These are phyloP conservation scores for Glomus cerebriforme DNA, from an alignment of 192 early-diverging fungal genomes.

Conservation along the genomic window DNA sequence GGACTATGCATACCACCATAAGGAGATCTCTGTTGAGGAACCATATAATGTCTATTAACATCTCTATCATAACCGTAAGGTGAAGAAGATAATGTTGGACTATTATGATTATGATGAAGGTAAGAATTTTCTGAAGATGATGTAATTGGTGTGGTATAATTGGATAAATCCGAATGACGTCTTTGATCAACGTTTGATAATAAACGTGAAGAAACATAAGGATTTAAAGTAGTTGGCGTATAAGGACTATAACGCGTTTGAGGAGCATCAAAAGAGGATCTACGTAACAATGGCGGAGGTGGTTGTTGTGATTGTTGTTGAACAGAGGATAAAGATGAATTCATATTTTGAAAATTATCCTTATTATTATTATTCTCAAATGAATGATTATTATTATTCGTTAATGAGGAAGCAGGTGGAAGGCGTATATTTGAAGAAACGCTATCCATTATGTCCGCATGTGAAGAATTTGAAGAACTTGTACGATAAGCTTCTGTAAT, in stretches of 20 bases:
- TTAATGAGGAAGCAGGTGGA: background rate
- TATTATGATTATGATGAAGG: background rate
- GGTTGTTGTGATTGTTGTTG: conserved; percentile 4
- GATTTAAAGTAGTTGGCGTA: background rate
- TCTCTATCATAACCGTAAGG: background rate
- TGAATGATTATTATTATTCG: background rate
- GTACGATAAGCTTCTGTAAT: background rate
- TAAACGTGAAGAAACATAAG: background rate
- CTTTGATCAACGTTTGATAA: background rate
- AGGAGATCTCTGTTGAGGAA: background rate
- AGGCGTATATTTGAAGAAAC: background rate
- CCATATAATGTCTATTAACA: background rate
- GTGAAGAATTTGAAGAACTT: background rate
- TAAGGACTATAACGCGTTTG: conserved; percentile 9
- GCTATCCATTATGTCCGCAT: background rate
- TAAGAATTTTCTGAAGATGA: background rate
- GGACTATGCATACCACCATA: background rate
- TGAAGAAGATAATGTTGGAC: background rate
- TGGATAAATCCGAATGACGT: conserved; percentile 20
- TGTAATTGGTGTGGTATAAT: background rate
- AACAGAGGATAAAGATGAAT: background rate
- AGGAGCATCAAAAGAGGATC: conserved; percentile 4
- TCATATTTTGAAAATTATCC: background rate
- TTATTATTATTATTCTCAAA: background rate
- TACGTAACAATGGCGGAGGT: background rate